Conservation (phyloP, 495 filamentous ascomycete genomes). For the Melanomma pulvis-pyrius region DNA sequence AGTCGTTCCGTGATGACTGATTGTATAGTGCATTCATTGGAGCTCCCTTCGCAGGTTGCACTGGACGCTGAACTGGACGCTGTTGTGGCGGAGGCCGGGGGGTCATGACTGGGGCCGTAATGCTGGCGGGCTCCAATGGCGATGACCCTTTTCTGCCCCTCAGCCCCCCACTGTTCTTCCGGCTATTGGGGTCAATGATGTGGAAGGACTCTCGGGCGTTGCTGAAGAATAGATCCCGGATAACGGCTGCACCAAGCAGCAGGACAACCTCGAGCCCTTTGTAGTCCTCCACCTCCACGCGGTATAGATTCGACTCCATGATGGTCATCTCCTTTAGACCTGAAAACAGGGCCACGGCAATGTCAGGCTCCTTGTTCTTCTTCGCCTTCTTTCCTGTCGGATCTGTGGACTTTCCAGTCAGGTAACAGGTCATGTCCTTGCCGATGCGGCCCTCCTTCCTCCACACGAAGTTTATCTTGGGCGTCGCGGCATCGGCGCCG, state of each 20-base stretch:
- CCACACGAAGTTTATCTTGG: slow-evolving; percentile 86
- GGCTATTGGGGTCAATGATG: slow-evolving; percentile 52
- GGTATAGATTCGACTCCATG: slow-evolving; percentile 87
- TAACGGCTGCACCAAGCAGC: slow-evolving; percentile 78
- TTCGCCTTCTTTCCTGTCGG: slow-evolving; percentile 66
- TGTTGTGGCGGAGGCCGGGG: slow-evolving; percentile 16
- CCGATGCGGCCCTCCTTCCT: slow-evolving; percentile 85
- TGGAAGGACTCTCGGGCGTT: slow-evolving; percentile 76
- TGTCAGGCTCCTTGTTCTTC: slow-evolving; percentile 83
- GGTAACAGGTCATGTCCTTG: slow-evolving; percentile 78
- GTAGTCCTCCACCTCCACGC: slow-evolving; percentile 90
- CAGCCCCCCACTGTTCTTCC: slow-evolving; percentile 40
- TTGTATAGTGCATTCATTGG: slow-evolving; percentile 26
- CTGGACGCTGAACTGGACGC: slow-evolving; percentile 11
- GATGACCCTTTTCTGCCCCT: slow-evolving; percentile 31
- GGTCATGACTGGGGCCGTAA: slow-evolving; percentile 32
- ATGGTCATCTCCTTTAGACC: slow-evolving; percentile 73
- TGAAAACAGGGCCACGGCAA: slow-evolving; percentile 81
- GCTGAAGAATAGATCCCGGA: slow-evolving; percentile 81
- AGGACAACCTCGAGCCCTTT: slow-evolving; percentile 92
- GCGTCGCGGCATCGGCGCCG: slow-evolving; percentile 67
- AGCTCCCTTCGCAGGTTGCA: slow-evolving; percentile 24
- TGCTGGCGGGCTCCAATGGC: slow-evolving; percentile 11
- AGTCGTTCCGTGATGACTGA: slow-evolving; percentile 29
- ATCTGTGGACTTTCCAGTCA: slow-evolving; percentile 73